These are phyloP conservation scores for Durotheca rogersii DNA, from an alignment of 495 filamentous ascomycete genomes.

Conservation along the genomic window DNA sequence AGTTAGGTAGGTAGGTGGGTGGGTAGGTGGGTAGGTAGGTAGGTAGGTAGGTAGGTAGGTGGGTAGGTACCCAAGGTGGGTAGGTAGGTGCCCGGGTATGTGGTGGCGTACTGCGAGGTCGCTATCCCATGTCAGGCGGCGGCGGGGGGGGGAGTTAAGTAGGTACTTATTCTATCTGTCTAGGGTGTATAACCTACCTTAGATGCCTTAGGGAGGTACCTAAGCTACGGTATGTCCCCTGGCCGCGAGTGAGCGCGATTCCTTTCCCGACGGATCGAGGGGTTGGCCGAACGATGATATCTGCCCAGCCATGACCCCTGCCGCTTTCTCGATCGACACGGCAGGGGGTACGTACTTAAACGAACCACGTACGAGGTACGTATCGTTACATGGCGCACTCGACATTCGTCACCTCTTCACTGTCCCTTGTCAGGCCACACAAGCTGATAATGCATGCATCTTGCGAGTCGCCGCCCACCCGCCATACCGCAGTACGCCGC, in stretches of 20 bases:
- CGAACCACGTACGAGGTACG: not conserved
- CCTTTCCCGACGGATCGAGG: conserved; percentile 13
- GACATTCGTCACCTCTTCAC: conserved; percentile 13
- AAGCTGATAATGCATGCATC: conserved; percentile 33
- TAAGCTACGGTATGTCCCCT: not conserved
- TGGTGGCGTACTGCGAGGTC: no score
- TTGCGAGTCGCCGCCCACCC: conserved; percentile 13
- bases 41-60: no score
- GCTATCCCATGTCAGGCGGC: no score
- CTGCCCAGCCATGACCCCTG: conserved; percentile 30
- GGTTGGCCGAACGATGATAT: conserved; percentile 26
- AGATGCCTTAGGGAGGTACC: not conserved
- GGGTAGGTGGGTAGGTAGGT: no score
- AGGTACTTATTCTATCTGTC: no score
- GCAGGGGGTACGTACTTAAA: not conserved
- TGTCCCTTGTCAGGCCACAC: conserved; percentile 28
- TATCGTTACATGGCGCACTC: not conserved
- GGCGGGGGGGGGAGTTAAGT: no score
- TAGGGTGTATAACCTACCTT: no score
- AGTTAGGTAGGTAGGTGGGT: no score
- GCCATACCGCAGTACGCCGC: not conserved
- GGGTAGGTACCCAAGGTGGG: no score
- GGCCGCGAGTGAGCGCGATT: conserved; percentile 12
- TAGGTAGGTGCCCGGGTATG: no score
- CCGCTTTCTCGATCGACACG: not conserved